These are phyloP conservation scores for Claviceps humidiphila DNA, from an alignment of 2,329 filamentous ascomycete species.

Conservation along the genomic window DNA sequence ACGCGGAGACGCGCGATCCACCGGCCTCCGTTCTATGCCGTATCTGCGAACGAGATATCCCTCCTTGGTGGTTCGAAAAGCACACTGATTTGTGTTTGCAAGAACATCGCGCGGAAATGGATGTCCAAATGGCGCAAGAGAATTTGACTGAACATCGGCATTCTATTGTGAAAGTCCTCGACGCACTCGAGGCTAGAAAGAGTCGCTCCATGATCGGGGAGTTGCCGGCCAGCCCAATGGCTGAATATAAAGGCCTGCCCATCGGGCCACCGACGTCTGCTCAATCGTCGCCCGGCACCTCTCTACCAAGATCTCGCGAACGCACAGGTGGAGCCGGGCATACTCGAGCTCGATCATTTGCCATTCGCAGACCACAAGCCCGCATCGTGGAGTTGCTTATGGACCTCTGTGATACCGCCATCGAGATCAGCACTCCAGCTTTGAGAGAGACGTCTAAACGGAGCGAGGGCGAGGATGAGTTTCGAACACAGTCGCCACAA, in stretches of 20 bases:
- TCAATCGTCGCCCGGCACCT: conserved; percentile 57
- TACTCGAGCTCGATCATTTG: conserved; percentile 73
- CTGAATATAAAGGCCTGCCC: conserved; percentile 77
- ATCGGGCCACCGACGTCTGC: conserved; percentile 67
- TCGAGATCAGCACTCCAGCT: conserved; percentile 87
- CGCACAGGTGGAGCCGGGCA: conserved; percentile 70
- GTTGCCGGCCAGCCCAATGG: conserved; percentile 37
- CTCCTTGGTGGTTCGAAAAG: conserved; percentile 99
- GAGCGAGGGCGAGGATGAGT: conserved; percentile 50
- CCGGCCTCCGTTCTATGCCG: conserved; percentile 86
- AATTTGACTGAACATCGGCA: conserved; percentile 84
- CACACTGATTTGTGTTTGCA: conserved; percentile 93
- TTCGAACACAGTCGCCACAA: conserved; percentile 87
- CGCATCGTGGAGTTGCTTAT: conserved; percentile 90
- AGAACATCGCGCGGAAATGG: conserved; percentile 93
- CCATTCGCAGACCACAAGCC: conserved; percentile 75
- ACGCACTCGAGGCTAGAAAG: conserved; percentile 72
- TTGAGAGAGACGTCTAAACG: conserved; percentile 68
- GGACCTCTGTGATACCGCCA: conserved; percentile 87
- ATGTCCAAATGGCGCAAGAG: conserved; percentile 92
- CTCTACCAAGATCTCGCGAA: conserved; percentile 58
- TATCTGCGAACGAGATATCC: conserved; percentile 94
- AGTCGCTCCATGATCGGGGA: conserved; percentile 49
- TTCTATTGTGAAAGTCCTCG: conserved; percentile 86
- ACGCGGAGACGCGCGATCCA: conserved; percentile 62